These are phyloP conservation scores for Coemansia sp. DNA, from an alignment of 192 early-diverging fungal species.

Conservation along the genomic window DNA sequence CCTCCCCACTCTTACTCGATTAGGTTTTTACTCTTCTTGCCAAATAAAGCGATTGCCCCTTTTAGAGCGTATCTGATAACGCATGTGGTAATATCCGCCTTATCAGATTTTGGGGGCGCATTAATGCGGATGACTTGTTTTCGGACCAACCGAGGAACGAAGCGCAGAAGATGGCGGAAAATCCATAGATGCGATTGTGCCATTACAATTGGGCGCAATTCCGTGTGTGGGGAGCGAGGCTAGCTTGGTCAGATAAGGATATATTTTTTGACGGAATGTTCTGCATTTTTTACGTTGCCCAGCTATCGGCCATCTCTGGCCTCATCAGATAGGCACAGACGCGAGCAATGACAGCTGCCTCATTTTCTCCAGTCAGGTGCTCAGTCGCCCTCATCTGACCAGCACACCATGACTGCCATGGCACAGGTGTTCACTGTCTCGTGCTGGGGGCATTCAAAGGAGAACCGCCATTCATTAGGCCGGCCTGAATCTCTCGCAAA, in stretches of 20 bases:
- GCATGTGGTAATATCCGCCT: not conserved
- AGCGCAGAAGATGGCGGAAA: not conserved
- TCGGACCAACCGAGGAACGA: not conserved
- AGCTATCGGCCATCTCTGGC: not conserved
- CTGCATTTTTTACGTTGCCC: not conserved
- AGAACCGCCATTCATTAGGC: not conserved
- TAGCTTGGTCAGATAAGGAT: not conserved
- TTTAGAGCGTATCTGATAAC: conserved; percentile 2
- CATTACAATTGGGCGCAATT: not conserved
- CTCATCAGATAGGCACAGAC: not conserved
- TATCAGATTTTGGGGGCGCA: conserved; percentile 2
- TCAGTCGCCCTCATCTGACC: not conserved
- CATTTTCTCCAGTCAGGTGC: not conserved
- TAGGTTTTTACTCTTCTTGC: not conserved
- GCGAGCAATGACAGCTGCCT: not conserved
- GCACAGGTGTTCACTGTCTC: not conserved
- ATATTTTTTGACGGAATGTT: not conserved
- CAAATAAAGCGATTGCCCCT: not conserved
- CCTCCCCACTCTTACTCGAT: not conserved
- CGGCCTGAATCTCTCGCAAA: not conserved
- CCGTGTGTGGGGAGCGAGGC: not conserved
- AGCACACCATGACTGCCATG: not conserved
- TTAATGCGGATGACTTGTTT: not conserved
- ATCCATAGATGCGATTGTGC: not conserved
- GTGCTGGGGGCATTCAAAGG: not conserved